A percentile compares a stretch with the other conserved stretches of the same genome.
These are phyloP conservation scores for Neonectria sp. DNA, from an alignment of 2,329 filamentous ascomycete species.

Conservation along the genomic window DNA sequence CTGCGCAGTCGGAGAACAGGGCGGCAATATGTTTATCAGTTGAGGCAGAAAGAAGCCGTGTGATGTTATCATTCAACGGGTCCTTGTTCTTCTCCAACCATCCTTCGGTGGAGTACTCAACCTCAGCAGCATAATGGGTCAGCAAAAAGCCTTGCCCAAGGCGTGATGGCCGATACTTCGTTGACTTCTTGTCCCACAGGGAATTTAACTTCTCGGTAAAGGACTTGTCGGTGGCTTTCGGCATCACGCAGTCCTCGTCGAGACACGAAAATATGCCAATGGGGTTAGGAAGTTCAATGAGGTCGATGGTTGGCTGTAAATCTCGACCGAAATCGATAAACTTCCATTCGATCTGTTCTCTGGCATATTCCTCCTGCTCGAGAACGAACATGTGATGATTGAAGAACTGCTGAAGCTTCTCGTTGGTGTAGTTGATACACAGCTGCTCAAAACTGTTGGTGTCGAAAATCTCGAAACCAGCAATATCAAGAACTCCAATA, in stretches of 20 bases:
- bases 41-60: constrained; percentile 86
- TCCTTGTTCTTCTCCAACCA: constrained; percentile 99
- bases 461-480: constrained; percentile 98
- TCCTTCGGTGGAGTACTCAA: constrained; percentile 94
- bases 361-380: constrained; percentile 97
- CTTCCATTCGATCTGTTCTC: constrained; percentile 99
- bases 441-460: constrained; percentile 98
- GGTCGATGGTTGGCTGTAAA: constrained; percentile 95
- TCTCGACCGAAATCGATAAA: constrained; percentile 99
- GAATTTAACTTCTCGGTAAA: constrained; percentile 99
- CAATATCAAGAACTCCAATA: constrained; percentile 98
- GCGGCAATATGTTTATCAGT: constrained; percentile 86
- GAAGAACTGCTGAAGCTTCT: constrained; percentile 99
- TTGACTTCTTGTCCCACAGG: constrained; percentile 95
- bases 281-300: constrained; percentile 95
- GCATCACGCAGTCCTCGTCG: constrained; percentile 99
- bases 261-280: constrained; percentile 99
- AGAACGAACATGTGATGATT: constrained; percentile 99
- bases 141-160: constrained; percentile 94
- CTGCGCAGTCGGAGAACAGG: constrained; percentile 91
- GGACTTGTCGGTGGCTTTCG: constrained; percentile 95
- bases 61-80: constrained; percentile 96
- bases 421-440: constrained; percentile 99
- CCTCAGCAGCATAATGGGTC: constrained; percentile 97
- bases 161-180: constrained; percentile 91